Evolutionary conservation across 306 rosid species (phyloP).

Genomic region (Heteromeles arbutifolia): DNA sequence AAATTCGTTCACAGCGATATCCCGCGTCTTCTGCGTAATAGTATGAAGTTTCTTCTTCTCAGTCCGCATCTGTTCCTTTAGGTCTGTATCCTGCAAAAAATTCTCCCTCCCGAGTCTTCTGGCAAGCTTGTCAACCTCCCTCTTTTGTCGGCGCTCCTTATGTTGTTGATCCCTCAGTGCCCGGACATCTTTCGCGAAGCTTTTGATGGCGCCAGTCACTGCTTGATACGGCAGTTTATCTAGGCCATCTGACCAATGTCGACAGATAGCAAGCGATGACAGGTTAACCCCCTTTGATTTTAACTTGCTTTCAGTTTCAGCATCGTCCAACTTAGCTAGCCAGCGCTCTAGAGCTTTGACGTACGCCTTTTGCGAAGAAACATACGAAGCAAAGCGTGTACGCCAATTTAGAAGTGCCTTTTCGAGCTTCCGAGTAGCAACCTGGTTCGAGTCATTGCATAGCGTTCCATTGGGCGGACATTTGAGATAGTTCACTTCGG

Average conservation of each 20-base stretch:
- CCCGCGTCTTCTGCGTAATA: too few species aligned
- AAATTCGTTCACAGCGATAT: too few species aligned
- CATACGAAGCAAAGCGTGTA: slow-evolving; percentile 22
- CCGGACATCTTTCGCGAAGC: slow-evolving; percentile 36
- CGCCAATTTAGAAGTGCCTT: slow-evolving; percentile 60
- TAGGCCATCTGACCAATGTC: slow-evolving; percentile 41
- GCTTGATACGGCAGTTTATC: slow-evolving; percentile 46
- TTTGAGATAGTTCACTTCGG: neutral
- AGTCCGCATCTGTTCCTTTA: neutral
- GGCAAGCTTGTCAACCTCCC: slow-evolving; percentile 48
- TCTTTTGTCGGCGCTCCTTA: slow-evolving; percentile 63
- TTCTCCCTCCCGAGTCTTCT: slow-evolving; percentile 14
- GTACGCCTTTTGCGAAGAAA: too few species aligned
- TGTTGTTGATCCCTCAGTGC: slow-evolving; percentile 51
- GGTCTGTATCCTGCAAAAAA: neutral
- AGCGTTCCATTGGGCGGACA: slow-evolving; percentile 43
- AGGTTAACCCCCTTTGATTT: too few species aligned
- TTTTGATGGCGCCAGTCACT: slow-evolving; percentile 45
- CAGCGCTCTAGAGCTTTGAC: too few species aligned
- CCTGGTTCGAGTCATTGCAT: slow-evolving; percentile 51
- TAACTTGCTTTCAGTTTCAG: too few species aligned
- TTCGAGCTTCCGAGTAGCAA: slow-evolving; percentile 56
- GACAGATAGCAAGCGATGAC: slow-evolving; percentile 34
- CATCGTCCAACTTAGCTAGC: too few species aligned
- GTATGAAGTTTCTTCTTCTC: too few species aligned